Conservation (phyloP, 2,329 filamentous ascomycete genomes). For the Teratosphaeria zuluensis region DNA sequence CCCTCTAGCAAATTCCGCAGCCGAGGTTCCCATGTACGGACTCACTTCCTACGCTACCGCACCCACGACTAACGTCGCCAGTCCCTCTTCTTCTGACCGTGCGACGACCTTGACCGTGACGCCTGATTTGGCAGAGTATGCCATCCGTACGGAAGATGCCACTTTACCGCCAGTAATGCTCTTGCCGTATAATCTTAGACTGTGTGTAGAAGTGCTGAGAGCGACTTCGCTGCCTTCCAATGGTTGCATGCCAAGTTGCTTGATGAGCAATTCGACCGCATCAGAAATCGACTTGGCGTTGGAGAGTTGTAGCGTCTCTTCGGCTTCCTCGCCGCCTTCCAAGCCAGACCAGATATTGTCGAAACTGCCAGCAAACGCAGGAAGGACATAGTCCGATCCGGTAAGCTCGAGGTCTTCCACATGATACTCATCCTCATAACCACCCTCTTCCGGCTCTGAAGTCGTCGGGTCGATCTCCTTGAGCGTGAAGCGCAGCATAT, state of each 20-base stretch:
- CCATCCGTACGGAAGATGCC: slow-evolving; percentile 82
- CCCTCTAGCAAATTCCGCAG: background rate
- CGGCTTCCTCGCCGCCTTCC: slow-evolving; percentile 71
- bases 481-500: slow-evolving; percentile 90
- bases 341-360: slow-evolving; percentile 76
- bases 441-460: slow-evolving; percentile 80
- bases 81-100: slow-evolving; percentile 82
- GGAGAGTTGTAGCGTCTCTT: slow-evolving; percentile 80
- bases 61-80: slow-evolving; percentile 74
- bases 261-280: slow-evolving; percentile 82
- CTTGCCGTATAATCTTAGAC: slow-evolving; percentile 92
- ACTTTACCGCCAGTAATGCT: slow-evolving; percentile 84
- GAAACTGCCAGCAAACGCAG: slow-evolving; percentile 89
- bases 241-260: slow-evolving; percentile 80
- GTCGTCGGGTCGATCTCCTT: slow-evolving; percentile 96
- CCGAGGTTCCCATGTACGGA: background rate
- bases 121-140: slow-evolving; percentile 81
- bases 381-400: slow-evolving; percentile 88
- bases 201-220: slow-evolving; percentile 80
- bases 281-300: slow-evolving; percentile 92
- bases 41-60: slow-evolving; percentile 57
- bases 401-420: slow-evolving; percentile 85
- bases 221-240: slow-evolving; percentile 90
- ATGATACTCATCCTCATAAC: slow-evolving; percentile 97
- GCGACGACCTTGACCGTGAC: slow-evolving; percentile 94